Evolutionary conservation across 192 early-diverging fungal genomes (phyloP), one percentile per base, ranked within the genome.

Genomic region (Rhizophagus sp.): DNA sequence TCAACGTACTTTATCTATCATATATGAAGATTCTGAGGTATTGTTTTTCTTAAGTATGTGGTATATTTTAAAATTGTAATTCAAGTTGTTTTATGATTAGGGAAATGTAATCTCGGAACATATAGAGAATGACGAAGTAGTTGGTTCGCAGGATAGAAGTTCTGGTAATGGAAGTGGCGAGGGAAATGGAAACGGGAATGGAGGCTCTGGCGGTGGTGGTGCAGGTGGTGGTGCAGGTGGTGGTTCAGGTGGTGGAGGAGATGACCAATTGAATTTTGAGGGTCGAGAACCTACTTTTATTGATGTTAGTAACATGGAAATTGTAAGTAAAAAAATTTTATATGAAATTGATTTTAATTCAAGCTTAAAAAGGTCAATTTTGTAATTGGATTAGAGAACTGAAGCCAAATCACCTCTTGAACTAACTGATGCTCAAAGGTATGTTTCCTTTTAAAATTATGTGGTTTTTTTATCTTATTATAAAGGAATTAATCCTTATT

Each of bases 221-320:
- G 2, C 36, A 47, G 70, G 75, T 49, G 85, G 84, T 17, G 82
- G 85, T 39, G 84, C 84, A 4, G 80, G 82, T 67, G 85, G 84
- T 17, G 82, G 85, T 39, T 83, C 84, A 4, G 80, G 82, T 67
- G 88, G 86, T 19, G 81, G 82, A 62, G 89, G 83, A 17, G 83
- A 85, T 41, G 84, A 83, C 34, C 84, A 52, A 85, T 83, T 68
- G 88, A 88, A 75, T 62, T 75, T 62, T 2, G 30, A 62, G 19
- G 84, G 84, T 50, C 83, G 90, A 71, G 87, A 90, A 73, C 84
- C 87, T 33, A 89, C 78, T 47, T 89, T 90, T 86, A 86, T 86
- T 64, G 90, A 91, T 81, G 86, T 90, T 36, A 79, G 82, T 47
- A 88, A 82, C 24, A 69, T 91, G 19, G 83, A 85, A 65, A 71